These are phyloP conservation scores for Claviceps fusiformis DNA, from an alignment of 2,329 filamentous ascomycete genomes.

Conservation along the genomic window DNA sequence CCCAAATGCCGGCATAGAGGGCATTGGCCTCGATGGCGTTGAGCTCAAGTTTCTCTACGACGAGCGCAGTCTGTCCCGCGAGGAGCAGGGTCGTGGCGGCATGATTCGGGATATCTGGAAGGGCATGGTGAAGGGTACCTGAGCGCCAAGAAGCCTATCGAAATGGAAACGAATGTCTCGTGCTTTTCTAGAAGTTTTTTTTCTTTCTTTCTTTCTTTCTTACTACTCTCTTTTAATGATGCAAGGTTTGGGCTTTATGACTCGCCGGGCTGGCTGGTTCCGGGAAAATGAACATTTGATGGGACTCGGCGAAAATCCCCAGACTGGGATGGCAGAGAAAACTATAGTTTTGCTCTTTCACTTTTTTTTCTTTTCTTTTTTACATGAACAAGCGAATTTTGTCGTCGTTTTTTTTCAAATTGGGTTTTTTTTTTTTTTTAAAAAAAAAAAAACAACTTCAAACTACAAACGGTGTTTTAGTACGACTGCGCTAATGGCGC, in stretches of 20 bases:
- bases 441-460: too few species aligned
- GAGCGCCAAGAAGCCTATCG: constrained; percentile 11
- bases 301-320: too few species aligned
- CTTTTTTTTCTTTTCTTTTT: background rate
- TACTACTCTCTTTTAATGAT: background rate
- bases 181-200: background rate
- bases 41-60: constrained; percentile 40
- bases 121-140: constrained; percentile 39
- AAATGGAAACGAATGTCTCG: background rate
- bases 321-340: background rate
- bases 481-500: too few species aligned
- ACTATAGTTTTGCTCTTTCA: background rate
- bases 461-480: too few species aligned
- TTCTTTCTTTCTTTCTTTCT: background rate
- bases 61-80: constrained; percentile 10
- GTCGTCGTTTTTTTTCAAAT: background rate
- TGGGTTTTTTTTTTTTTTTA: too few species aligned
- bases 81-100: constrained; percentile 21
- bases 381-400: background rate
- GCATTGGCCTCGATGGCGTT: constrained; percentile 41
- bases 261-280: too few species aligned
- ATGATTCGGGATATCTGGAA: constrained; percentile 43
- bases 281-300: too few species aligned
- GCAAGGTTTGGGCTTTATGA: too few species aligned
- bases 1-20: constrained; percentile 43